Conservation (phyloP, 495 filamentous ascomycete species). For the Penicillium paxilli region DNA sequence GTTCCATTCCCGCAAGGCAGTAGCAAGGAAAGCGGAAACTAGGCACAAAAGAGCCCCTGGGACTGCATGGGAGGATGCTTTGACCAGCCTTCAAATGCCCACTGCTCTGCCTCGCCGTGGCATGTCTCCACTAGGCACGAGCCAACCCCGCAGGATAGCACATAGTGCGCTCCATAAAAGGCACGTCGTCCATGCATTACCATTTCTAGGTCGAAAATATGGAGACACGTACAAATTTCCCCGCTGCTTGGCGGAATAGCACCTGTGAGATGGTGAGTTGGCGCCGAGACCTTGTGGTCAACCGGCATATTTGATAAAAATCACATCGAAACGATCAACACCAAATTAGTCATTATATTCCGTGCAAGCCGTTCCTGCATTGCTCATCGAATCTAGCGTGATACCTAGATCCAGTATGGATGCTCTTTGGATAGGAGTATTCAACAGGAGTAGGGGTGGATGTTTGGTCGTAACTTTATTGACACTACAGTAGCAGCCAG, state of each 20-base stretch:
- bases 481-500: neutral
- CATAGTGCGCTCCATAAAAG: neutral
- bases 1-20: constrained; percentile 1
- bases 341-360: neutral
- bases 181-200: neutral
- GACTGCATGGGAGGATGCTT: constrained; percentile 2
- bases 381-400: neutral
- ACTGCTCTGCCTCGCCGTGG: constrained; percentile 7
- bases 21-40: constrained; percentile 1
- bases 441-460: neutral
- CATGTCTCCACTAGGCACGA: constrained; percentile 14
- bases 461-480: neutral
- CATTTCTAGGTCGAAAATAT: constrained; percentile 4
- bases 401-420: neutral
- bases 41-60: constrained; percentile 9
- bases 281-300: constrained; percentile 8
- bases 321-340: neutral
- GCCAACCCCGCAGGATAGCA: constrained; percentile 1
- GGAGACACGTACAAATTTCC: constrained; percentile 2
- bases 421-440: neutral
- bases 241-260: constrained; percentile 16
- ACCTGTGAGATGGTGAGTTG: constrained; percentile 9
- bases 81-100: constrained; percentile 3
- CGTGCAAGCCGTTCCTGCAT: neutral
- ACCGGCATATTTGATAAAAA: constrained; percentile 1